A percentile compares a stretch with the other conserved stretches of the same genome.
Evolutionary conservation across 1,284 basidiomycete species (phyloP).

Genomic region (Inonotus hispidus): DNA sequence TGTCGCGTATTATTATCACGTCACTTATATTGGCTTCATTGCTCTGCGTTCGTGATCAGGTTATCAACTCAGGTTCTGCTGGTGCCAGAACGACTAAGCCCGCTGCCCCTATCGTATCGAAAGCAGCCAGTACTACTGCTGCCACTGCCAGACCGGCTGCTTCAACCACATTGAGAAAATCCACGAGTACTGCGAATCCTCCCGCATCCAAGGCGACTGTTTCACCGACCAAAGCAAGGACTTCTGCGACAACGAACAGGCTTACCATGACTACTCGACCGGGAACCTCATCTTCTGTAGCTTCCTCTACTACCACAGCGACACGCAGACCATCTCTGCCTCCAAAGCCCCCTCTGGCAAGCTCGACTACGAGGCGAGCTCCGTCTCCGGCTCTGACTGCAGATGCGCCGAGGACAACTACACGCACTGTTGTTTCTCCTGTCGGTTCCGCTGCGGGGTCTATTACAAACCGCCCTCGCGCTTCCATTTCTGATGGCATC

Average conservation of each 20-base stretch:
- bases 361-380: slow-evolving; percentile 24
- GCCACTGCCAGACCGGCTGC: slow-evolving; percentile 22
- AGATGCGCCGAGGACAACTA: slow-evolving; percentile 22
- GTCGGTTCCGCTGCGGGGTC: slow-evolving; percentile 32
- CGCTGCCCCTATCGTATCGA: slow-evolving; percentile 33
- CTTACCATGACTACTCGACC: slow-evolving; percentile 32
- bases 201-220: slow-evolving; percentile 29
- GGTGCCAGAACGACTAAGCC: slow-evolving; percentile 52
- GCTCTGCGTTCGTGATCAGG: slow-evolving; percentile 32
- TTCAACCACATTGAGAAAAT: slow-evolving; percentile 41
- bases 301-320: slow-evolving; percentile 18
- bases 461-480: slow-evolving; percentile 40
- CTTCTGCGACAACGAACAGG: slow-evolving; percentile 35
- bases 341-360: slow-evolving; percentile 21
- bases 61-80: slow-evolving; percentile 64
- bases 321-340: slow-evolving; percentile 13
- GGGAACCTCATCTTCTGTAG: slow-evolving; percentile 31
- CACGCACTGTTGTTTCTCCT: slow-evolving; percentile 44
- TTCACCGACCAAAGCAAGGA: slow-evolving; percentile 35
- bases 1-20: slow-evolving; percentile 15
- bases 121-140: slow-evolving; percentile 33
- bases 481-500: slow-evolving; percentile 48
- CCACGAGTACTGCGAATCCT: slow-evolving; percentile 36
- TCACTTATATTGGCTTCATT: slow-evolving; percentile 2
- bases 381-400: slow-evolving; percentile 33